These are phyloP conservation scores for Zymoseptoria brevis DNA, from an alignment of 2,329 filamentous ascomycete genomes.

Conservation along the genomic window DNA sequence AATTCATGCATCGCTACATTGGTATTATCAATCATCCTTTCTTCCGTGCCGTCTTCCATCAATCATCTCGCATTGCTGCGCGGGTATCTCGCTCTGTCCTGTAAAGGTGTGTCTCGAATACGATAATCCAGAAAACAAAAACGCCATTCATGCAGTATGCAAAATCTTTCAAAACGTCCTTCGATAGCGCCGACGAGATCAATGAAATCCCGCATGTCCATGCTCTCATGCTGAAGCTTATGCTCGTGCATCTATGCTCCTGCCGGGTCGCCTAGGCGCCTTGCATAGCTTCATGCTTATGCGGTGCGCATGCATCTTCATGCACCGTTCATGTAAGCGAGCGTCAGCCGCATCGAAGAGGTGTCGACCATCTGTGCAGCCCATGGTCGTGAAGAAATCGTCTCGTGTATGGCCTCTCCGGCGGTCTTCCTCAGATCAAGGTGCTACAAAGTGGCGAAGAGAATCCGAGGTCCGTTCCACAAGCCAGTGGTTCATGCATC, in stretches of 20 bases:
- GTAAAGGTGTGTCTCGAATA: neutral
- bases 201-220: neutral
- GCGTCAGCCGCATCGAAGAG: neutral
- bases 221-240: neutral
- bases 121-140: neutral
- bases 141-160: neutral
- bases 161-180: neutral
- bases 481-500: neutral
- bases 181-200: neutral
- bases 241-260: neutral
- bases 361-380: neutral
- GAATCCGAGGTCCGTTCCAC: neutral
- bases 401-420: neutral
- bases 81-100: neutral
- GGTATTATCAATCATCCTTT: neutral
- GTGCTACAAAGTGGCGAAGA: neutral
- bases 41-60: neutral
- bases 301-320: neutral
- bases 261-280: neutral
- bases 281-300: neutral
- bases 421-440: neutral
- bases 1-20: neutral
- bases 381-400: neutral
- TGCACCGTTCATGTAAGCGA: neutral
- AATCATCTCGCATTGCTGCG: neutral